Evolutionary conservation across 441 rosid species (phyloP).

Genomic region (Croton setiger): DNA sequence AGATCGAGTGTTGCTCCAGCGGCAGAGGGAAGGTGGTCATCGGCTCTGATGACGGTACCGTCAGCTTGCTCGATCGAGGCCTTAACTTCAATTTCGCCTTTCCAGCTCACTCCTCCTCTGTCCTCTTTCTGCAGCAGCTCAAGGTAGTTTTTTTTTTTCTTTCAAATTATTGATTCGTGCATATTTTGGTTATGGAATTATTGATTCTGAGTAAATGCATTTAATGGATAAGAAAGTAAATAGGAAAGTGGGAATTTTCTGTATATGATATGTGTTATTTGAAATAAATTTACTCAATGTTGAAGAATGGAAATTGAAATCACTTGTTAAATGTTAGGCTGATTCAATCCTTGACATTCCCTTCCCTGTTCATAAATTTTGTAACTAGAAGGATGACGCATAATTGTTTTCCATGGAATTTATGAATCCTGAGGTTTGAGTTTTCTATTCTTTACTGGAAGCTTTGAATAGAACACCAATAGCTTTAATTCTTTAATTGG

Average conservation of each 20-base stretch:
- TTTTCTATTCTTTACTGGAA: not conserved
- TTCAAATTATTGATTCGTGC: not conserved
- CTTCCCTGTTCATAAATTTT: too few species aligned
- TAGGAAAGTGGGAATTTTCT: too few species aligned
- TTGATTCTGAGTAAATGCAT: not conserved
- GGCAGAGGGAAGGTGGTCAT: conserved; percentile 90
- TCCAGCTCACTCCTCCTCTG: conserved; percentile 77
- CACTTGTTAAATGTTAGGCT: too few species aligned
- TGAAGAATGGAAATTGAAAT: not conserved
- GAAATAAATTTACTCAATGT: not conserved
- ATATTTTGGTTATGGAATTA: not conserved
- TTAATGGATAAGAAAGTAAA: too few species aligned
- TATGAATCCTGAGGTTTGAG: not conserved
- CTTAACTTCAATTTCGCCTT: conserved; percentile 84
- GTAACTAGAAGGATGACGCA: too few species aligned
- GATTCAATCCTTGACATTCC: too few species aligned
- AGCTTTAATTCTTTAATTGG: not conserved
- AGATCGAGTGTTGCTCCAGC: conserved; percentile 78
- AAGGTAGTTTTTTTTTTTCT: conserved; percentile 44
- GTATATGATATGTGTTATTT: too few species aligned
- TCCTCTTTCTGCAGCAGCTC: conserved; percentile 86
- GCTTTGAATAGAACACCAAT: not conserved
- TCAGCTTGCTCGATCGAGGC: conserved; percentile 87
- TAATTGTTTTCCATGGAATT: not conserved
- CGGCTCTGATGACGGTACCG: conserved; percentile 84